Percentiles rank a stretch among this genome's conserved stretches.
These are phyloP conservation scores for Colletotrichum theobromicola DNA, from an alignment of 2,329 filamentous ascomycete species.

Conservation along the genomic window DNA sequence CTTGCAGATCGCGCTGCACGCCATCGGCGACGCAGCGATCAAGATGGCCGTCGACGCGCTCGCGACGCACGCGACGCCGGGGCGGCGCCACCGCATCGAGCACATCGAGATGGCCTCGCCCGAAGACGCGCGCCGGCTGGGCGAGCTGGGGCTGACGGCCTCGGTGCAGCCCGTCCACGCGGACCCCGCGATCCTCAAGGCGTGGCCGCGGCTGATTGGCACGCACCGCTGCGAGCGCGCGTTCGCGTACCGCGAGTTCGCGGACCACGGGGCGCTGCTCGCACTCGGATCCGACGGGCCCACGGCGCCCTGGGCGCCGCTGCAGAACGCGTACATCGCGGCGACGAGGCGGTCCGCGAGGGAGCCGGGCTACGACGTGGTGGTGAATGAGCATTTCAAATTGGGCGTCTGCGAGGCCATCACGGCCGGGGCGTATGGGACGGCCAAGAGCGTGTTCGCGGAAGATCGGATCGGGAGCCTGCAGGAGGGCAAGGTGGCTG, in stretches of 20 bases:
- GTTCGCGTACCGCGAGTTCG: slow-evolving; percentile 62
- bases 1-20: slow-evolving; percentile 62
- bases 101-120: slow-evolving; percentile 59
- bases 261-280: slow-evolving; percentile 50
- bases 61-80: slow-evolving; percentile 36
- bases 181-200: slow-evolving; percentile 59
- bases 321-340: slow-evolving; percentile 57
- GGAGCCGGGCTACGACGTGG: slow-evolving; percentile 40
- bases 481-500: slow-evolving; percentile 52
- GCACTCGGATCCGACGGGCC: slow-evolving; percentile 58
- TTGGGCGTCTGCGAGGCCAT: slow-evolving; percentile 52
- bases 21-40: slow-evolving; percentile 61
- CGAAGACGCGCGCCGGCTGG: slow-evolving; percentile 55
- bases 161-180: slow-evolving; percentile 55
- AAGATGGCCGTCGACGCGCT: slow-evolving; percentile 55
- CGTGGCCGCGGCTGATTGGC: slow-evolving; percentile 60
- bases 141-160: slow-evolving; percentile 55
- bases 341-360: slow-evolving; percentile 54
- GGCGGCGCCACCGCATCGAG: slow-evolving; percentile 59
- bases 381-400: slow-evolving; percentile 52
- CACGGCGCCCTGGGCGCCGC: slow-evolving; percentile 53
- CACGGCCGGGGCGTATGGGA: slow-evolving; percentile 50
- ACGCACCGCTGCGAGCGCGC: slow-evolving; percentile 53
- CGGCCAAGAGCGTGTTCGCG: slow-evolving; percentile 54
- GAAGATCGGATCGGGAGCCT: slow-evolving; percentile 53